Conservation (phyloP, 495 filamentous ascomycete genomes). For the Chaetomium fimeti region DNA sequence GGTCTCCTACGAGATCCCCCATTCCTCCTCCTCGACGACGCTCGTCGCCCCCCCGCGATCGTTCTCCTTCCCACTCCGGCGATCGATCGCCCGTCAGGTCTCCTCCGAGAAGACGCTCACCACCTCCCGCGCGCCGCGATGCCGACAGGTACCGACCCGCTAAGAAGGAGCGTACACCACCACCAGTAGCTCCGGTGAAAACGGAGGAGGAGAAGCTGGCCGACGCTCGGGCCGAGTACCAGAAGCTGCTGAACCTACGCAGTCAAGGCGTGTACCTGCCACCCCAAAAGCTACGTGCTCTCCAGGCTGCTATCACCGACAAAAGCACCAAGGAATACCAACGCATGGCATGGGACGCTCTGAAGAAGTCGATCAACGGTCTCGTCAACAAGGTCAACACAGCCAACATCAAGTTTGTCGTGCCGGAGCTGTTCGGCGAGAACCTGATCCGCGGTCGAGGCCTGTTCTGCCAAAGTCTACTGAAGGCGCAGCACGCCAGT, state of each 20-base stretch:
- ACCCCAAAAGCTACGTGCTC: slow-evolving; percentile 80
- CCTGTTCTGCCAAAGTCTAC: slow-evolving; percentile 89
- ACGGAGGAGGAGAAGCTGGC: slow-evolving; percentile 80
- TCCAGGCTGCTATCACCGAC: slow-evolving; percentile 96
- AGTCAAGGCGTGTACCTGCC: slow-evolving; percentile 96
- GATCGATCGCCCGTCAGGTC: slow-evolving; percentile 25
- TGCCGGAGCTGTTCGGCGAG: slow-evolving; percentile 91
- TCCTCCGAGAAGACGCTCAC: slow-evolving; percentile 29
- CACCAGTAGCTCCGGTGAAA: slow-evolving; percentile 53
- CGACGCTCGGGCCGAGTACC: slow-evolving; percentile 83
- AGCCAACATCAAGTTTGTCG: slow-evolving; percentile 95
- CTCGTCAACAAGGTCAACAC: slow-evolving; percentile 98
- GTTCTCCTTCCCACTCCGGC: slow-evolving; percentile 17
- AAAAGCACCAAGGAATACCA: slow-evolving; percentile 96
- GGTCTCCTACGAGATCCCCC: slow-evolving; percentile 12
- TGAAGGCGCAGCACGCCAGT: slow-evolving; percentile 96
- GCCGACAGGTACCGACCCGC: slow-evolving; percentile 46
- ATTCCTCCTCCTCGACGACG: not conserved
- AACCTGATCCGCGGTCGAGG: slow-evolving; percentile 89
- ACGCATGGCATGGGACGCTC: slow-evolving; percentile 96
- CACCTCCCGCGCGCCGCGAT: slow-evolving; percentile 38
- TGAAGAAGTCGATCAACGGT: slow-evolving; percentile 99
- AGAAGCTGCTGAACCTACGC: slow-evolving; percentile 83
- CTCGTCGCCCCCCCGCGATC: slow-evolving; percentile 13
- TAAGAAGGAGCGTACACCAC: slow-evolving; percentile 43